phyloP scores from a whole-genome alignment of 257 asterid genomes.

The Solanum clarkiae region DNA sequence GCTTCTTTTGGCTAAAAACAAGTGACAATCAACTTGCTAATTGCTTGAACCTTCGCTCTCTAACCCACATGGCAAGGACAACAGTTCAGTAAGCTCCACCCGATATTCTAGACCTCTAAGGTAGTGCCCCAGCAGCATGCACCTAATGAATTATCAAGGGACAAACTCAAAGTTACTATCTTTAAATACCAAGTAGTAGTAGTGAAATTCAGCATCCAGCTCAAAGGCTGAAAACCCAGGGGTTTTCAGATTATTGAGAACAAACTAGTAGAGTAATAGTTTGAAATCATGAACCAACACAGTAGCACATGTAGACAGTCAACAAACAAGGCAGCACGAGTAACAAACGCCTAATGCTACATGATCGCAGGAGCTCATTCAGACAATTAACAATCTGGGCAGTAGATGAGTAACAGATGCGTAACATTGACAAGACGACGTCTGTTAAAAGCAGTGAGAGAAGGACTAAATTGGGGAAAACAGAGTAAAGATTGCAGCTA shows the following conservation, averaged over 20 bases:
- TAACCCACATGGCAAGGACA: conserved; percentile 33
- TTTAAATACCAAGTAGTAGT: not conserved
- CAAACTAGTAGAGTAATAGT: too few relatives aligned
- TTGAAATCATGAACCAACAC: not conserved
- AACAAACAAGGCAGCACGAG: not conserved
- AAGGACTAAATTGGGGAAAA: not conserved
- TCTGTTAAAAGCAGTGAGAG: not conserved
- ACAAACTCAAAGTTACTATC: not conserved
- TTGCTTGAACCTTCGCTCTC: conserved; percentile 12
- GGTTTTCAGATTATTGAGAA: not conserved
- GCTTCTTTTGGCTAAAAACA: not conserved
- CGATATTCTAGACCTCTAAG: conserved; percentile 85
- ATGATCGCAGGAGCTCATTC: not conserved
- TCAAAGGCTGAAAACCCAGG: not conserved
- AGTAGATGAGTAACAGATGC: not conserved
- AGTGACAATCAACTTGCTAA: conserved; percentile 13
- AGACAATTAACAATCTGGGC: not conserved
- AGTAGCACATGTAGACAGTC: not conserved
- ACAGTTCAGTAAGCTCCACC: conserved; percentile 56
- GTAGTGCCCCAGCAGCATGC: conserved; percentile 92
- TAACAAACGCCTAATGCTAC: not conserved
- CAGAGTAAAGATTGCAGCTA: not conserved
- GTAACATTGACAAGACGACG: not conserved
- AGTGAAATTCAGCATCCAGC: not conserved
- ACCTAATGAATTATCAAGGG: conserved; percentile 31